Evolutionary conservation across 1,284 basidiomycete species (phyloP).

Genomic region (Prillingera fragicola): DNA sequence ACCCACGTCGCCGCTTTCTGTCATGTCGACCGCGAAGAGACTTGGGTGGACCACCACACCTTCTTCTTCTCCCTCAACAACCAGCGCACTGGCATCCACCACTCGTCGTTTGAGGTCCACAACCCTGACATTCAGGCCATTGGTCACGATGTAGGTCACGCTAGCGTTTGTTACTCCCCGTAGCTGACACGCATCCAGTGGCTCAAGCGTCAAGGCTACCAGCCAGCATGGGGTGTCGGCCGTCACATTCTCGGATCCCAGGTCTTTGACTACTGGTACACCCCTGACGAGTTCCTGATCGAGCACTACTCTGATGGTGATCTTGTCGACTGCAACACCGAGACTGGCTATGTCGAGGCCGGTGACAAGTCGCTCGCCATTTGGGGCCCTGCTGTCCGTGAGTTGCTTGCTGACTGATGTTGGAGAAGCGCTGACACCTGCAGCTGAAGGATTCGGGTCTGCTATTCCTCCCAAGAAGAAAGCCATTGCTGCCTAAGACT

Average conservation of each 20-base stretch:
- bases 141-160: slow-evolving; percentile 17
- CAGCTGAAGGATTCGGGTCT: slow-evolving; percentile 6
- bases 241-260: slow-evolving; percentile 27
- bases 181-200: slow-evolving; percentile 7
- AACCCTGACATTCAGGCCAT: slow-evolving; percentile 22
- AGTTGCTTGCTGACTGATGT: neutral
- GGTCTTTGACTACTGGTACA: slow-evolving; percentile 29
- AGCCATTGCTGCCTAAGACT: too few species aligned
- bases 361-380: slow-evolving; percentile 9
- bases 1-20: slow-evolving; percentile 17
- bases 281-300: slow-evolving; percentile 22
- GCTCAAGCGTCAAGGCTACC: slow-evolving; percentile 20
- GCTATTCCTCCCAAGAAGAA: slow-evolving; percentile 4
- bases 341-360: slow-evolving; percentile 3
- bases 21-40: slow-evolving; percentile 23
- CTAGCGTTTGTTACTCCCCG: neutral
- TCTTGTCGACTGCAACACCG: slow-evolving; percentile 18
- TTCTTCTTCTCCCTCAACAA: slow-evolving; percentile 21
- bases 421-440: neutral
- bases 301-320: slow-evolving; percentile 28
- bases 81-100: slow-evolving; percentile 13
- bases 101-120: slow-evolving; percentile 24
- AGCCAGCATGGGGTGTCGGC: slow-evolving; percentile 22
- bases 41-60: slow-evolving; percentile 26
- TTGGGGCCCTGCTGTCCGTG: slow-evolving; percentile 15